Percentiles rank a stretch among this genome's conserved stretches.
These are phyloP conservation scores for Paecilomyces sp. DNA, from an alignment of 2,329 filamentous ascomycete species.

Conservation along the genomic window DNA sequence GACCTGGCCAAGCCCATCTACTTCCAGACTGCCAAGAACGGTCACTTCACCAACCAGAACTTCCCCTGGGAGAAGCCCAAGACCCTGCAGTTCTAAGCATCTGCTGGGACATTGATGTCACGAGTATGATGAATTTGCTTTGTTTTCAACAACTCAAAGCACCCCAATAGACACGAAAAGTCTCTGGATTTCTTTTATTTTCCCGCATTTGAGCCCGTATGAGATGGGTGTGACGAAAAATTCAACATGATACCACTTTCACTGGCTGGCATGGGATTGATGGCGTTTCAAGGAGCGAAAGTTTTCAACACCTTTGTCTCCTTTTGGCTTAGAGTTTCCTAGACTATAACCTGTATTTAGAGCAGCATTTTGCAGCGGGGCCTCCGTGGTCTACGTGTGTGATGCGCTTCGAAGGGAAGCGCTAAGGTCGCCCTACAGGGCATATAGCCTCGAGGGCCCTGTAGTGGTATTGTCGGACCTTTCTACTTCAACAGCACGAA, in stretches of 20 bases:
- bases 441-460: not conserved
- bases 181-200: constrained; percentile 24
- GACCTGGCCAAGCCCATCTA: constrained; percentile 95
- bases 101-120: constrained; percentile 20
- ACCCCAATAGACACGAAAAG: constrained; percentile 28
- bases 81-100: constrained; percentile 75
- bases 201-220: constrained; percentile 31
- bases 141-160: constrained; percentile 47
- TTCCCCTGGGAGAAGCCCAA: constrained; percentile 99
- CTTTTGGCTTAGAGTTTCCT: constrained; percentile 5
- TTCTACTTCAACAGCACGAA: not conserved
- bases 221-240: constrained; percentile 34
- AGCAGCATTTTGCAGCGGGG: not conserved
- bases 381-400: not conserved
- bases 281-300: constrained; percentile 36
- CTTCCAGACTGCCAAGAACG: constrained; percentile 97
- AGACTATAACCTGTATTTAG: constrained; percentile 2
- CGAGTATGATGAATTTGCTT: constrained; percentile 41
- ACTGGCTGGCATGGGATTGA: constrained; percentile 33
- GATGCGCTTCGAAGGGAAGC: not conserved
- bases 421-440: not conserved
- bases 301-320: constrained; percentile 33
- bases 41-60: constrained; percentile 97
- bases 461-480: not conserved
- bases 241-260: constrained; percentile 45